Evolutionary conservation across 163 green algal genomes (phyloP), one percentile per base, ranked within the genome.

Genomic region (Scenedesmus sp.): DNA sequence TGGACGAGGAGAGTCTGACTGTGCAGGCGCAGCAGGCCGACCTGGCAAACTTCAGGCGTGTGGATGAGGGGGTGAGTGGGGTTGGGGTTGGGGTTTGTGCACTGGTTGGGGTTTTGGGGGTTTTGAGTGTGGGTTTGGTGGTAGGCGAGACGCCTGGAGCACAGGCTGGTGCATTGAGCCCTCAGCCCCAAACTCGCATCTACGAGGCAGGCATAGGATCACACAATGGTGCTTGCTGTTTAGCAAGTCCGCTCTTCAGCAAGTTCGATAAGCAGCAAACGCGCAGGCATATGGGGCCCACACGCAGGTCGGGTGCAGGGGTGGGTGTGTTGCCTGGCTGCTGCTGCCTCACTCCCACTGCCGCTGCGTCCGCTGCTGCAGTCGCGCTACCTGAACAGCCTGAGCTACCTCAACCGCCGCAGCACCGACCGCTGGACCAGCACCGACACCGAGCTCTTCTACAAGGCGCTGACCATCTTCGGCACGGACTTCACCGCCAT

Each of bases 401-500:
- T 61, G 44, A 89, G 30, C 7, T 81, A 89, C 26, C 61, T 86
- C n/a, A 80, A 88, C 59, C 70, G 24, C 1, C 83, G 86, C 44
- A 86, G 80, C 78, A 89, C 85, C 22, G 93, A 94, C 72, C 90
- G 91, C 37, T 96, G 94, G 94, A 91, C 51, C n/a, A 81, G 80
- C 37, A 59, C 68, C 49, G 94, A 95, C 53, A 95, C 91, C 0
- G 83, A 84, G n/a, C 93, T 95, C 1, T 96, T 96, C 81, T 96
- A 93, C 89, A 72, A 90, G 6, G 92, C 86, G 22, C 87, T 96
- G 26, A 33, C 81, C 16, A 76, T 90, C 78, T 96, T 95, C 83
- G 94, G 94, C 49, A 95, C 94, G 40, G 94, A 96, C 92, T 96
- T 96, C 87, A 93, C 84, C 22, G 85, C 94, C 73, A 94, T 96